phyloP scores from a whole-genome alignment of 768 basidiomycete species.

The Boletus vermiculosoides region DNA sequence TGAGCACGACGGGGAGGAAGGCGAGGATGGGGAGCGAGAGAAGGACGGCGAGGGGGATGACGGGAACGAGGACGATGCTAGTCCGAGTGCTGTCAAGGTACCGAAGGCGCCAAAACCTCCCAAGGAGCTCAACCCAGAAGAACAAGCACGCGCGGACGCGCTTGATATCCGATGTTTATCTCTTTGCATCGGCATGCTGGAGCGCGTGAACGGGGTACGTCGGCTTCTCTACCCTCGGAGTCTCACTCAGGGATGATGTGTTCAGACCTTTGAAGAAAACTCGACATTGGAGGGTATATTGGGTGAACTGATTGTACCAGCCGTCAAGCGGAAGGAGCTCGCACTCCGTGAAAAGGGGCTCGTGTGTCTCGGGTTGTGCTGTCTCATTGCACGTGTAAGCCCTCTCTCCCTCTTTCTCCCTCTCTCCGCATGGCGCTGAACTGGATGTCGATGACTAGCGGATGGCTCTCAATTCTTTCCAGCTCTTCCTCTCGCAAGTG shows the following conservation, averaged over 20 bases:
- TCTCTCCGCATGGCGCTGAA: neutral
- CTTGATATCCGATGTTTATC: slow-evolving; percentile 74
- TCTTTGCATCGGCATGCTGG: slow-evolving; percentile 80
- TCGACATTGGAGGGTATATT: slow-evolving; percentile 64
- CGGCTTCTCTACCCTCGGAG: neutral
- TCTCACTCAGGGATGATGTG: neutral
- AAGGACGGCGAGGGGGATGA: slow-evolving; percentile 26
- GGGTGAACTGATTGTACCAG: slow-evolving; percentile 86
- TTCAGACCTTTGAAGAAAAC: slow-evolving; percentile 61
- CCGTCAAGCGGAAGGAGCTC: slow-evolving; percentile 85
- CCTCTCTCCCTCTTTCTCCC: neutral
- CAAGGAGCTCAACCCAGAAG: slow-evolving; percentile 54
- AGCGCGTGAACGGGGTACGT: slow-evolving; percentile 81
- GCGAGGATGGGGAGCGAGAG: slow-evolving; percentile 39
- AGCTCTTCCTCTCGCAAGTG: slow-evolving; percentile 79
- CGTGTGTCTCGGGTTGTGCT: slow-evolving; percentile 69
- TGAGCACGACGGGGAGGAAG: slow-evolving; percentile 42
- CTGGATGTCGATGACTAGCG: too few relatives aligned
- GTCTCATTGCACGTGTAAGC: slow-evolving; percentile 60
- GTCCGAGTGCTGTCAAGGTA: slow-evolving; percentile 5
- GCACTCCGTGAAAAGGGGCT: slow-evolving; percentile 61
- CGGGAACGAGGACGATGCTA: slow-evolving; percentile 4
- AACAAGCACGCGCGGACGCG: slow-evolving; percentile 53
- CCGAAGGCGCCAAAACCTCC: slow-evolving; percentile 22
- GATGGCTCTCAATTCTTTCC: slow-evolving; percentile 34